Conservation (phyloP, 2,329 filamentous ascomycete species). For the Iodosphaeria phyllophila region DNA sequence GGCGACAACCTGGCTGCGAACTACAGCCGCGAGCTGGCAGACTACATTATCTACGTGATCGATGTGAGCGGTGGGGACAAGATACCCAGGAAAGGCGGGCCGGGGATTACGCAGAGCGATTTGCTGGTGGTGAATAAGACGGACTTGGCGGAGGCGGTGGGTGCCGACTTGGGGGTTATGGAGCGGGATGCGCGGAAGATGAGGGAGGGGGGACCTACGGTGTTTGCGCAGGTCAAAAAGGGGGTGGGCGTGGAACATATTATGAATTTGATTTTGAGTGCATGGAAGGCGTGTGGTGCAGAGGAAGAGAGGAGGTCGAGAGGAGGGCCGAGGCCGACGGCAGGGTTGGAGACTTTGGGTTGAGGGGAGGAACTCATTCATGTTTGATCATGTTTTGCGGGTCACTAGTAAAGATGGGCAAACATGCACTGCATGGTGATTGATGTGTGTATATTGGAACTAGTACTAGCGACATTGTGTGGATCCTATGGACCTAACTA, state of each 20-base stretch:
- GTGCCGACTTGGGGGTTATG: conserved; percentile 84
- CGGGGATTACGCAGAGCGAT: conserved; percentile 92
- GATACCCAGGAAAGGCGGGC: conserved; percentile 86
- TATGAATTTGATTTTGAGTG: conserved; percentile 70
- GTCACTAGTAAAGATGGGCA: too few relatives aligned
- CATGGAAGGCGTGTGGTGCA: conserved; percentile 83
- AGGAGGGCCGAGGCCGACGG: conserved; percentile 39
- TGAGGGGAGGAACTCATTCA: conserved; percentile 2
- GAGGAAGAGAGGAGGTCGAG: conserved; percentile 33
- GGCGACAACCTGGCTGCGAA: conserved; percentile 96
- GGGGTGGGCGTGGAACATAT: conserved; percentile 72
- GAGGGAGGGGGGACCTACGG: conserved; percentile 83
- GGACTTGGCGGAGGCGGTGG: conserved; percentile 76
- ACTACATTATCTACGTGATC: conserved; percentile 98
- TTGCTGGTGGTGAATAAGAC: conserved; percentile 94
- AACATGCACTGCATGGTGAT: too few relatives aligned
- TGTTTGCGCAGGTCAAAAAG: conserved; percentile 96
- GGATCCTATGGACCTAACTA: too few relatives aligned
- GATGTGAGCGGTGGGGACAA: conserved; percentile 95
- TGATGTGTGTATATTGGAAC: too few relatives aligned
- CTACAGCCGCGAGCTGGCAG: conserved; percentile 84
- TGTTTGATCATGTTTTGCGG: too few relatives aligned
- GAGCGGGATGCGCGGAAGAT: conserved; percentile 88
- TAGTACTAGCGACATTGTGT: too few relatives aligned
- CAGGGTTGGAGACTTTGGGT: conserved; percentile 28